These are phyloP conservation scores for Blastobotrys terrestris DNA, from an alignment of 805 yeast species.

Conservation along the genomic window DNA sequence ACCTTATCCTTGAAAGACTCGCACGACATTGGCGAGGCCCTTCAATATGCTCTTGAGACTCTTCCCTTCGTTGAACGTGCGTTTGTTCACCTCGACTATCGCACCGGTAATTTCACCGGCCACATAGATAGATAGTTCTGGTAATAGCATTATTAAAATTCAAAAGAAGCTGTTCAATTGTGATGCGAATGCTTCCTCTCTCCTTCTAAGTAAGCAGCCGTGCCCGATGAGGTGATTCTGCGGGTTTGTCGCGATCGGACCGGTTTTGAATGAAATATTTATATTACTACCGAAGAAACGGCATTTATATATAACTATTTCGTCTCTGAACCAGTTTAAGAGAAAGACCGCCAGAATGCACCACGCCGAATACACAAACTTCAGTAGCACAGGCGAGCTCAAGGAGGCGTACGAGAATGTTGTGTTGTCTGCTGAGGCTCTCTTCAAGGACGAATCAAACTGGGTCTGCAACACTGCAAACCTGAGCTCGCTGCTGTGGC, in stretches of 20 bases:
- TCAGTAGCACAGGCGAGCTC: slow-evolving; percentile 31
- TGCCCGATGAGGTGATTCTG: too few species aligned
- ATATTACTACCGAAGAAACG: too few species aligned
- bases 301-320: too few species aligned
- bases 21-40: slow-evolving; percentile 75
- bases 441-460: slow-evolving; percentile 55
- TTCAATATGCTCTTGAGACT: slow-evolving; percentile 75
- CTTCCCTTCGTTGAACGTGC: slow-evolving; percentile 74
- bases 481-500: slow-evolving; percentile 82
- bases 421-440: slow-evolving; percentile 56
- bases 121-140: slow-evolving; percentile 26
- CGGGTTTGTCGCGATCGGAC: too few species aligned
- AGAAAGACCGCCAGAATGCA: slow-evolving; percentile 5
- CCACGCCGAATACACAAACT: slow-evolving; percentile 73
- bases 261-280: too few species aligned
- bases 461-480: slow-evolving; percentile 91
- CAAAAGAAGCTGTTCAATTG: too few species aligned
- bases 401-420: slow-evolving; percentile 54
- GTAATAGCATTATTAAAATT: too few species aligned
- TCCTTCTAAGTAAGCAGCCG: too few species aligned
- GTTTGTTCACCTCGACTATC: slow-evolving; percentile 66
- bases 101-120: slow-evolving; percentile 34
- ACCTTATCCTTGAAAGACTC: slow-evolving; percentile 53
- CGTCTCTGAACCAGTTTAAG: too few species aligned
- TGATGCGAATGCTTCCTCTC: too few species aligned